Evolutionary conservation across 352 stramenopile species (phyloP).

Genomic region (Phytophthora cactorum): DNA sequence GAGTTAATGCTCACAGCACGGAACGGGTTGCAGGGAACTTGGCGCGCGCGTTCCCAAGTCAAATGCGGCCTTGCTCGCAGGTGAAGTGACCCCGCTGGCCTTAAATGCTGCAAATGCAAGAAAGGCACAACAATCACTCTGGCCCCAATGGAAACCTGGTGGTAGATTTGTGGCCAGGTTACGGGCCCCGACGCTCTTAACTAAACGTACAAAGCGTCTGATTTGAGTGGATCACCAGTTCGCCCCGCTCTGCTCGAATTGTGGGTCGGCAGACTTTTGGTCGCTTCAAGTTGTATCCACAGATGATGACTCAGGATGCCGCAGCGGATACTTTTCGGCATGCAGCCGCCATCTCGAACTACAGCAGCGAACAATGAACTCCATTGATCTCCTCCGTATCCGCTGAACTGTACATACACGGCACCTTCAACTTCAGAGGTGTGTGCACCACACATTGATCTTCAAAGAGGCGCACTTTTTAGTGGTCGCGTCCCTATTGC

Average conservation of each 20-base stretch:
- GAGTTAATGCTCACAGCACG: conserved; percentile 1
- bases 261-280: no score
- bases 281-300: no score
- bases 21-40: conserved; percentile 11
- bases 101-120: conserved; percentile 19
- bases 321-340: no score
- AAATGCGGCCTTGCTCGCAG: background rate
- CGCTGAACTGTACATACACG: background rate
- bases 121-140: background rate
- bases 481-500: background rate
- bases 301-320: no score
- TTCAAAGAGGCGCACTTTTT: background rate
- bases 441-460: background rate
- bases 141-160: no score
- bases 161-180: no score
- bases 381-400: background rate
- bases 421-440: background rate
- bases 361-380: no score
- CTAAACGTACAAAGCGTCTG: no score
- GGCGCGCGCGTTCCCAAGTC: conserved; percentile 15
- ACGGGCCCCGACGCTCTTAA: no score
- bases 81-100: conserved; percentile 13
- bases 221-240: no score
- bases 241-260: no score
- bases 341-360: no score